A percentile compares a stretch with the other conserved stretches of the same genome.
These are phyloP conservation scores for Termitomyces sp. DNA, from an alignment of 768 basidiomycete genomes.

Conservation along the genomic window DNA sequence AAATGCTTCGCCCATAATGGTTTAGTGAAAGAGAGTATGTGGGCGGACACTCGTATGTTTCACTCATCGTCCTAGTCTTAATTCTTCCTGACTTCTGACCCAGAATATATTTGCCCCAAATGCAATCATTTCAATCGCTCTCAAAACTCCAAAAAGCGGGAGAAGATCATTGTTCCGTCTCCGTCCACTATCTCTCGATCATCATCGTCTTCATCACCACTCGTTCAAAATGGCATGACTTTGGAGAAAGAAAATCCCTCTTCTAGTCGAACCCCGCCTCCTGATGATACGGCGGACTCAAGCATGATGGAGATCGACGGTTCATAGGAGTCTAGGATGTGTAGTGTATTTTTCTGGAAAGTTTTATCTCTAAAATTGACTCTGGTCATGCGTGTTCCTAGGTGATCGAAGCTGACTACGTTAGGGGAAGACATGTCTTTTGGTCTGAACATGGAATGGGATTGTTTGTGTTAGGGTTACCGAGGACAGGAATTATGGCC, in stretches of 20 bases:
- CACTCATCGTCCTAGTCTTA: neutral
- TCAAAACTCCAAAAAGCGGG: constrained; percentile 32
- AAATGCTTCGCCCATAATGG: constrained; percentile 89
- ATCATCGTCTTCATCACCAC: constrained; percentile 10
- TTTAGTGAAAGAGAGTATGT: constrained; percentile 77
- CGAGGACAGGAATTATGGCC: neutral
- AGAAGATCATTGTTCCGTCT: constrained; percentile 21
- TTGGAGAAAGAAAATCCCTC: neutral
- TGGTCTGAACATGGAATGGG: neutral
- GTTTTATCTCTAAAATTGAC: neutral
- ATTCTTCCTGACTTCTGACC: neutral
- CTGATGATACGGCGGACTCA: constrained; percentile 23
- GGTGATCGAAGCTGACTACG: neutral
- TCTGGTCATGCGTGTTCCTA: neutral
- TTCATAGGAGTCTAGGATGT: constrained; percentile 11
- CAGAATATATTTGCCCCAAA: constrained; percentile 86
- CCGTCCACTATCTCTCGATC: constrained; percentile 1
- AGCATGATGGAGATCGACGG: constrained; percentile 34
- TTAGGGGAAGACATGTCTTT: neutral
- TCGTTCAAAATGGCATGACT: constrained; percentile 4
- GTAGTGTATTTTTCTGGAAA: constrained; percentile 5
- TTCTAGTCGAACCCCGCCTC: constrained; percentile 19
- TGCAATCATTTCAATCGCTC: constrained; percentile 81
- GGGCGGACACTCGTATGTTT: constrained; percentile 78
- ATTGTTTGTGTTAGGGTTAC: neutral